phyloP scores from a whole-genome alignment of 805 yeast genomes.

The Trichomonascus vanleenenianus region DNA sequence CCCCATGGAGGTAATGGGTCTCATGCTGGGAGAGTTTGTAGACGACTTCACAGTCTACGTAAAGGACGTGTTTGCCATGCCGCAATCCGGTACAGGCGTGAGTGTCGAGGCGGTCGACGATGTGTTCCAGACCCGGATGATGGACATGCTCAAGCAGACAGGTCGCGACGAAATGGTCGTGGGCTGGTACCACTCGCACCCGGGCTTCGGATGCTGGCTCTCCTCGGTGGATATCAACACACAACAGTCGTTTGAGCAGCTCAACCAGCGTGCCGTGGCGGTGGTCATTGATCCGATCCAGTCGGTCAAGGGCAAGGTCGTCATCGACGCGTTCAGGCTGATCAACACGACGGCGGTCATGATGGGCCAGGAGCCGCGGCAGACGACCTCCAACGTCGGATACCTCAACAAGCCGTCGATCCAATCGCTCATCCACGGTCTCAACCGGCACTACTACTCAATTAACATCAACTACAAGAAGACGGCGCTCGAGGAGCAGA shows the following conservation, averaged over 20 bases:
- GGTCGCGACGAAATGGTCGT: constrained; percentile 99
- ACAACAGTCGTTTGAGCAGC: constrained; percentile 94
- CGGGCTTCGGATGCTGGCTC: constrained; percentile 99
- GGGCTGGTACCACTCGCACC: constrained; percentile 99
- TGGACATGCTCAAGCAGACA: constrained; percentile 98
- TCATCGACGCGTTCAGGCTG: constrained; percentile 94
- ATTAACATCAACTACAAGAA: constrained; percentile 90
- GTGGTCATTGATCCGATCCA: constrained; percentile 98
- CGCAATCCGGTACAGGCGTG: constrained; percentile 92
- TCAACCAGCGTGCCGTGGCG: constrained; percentile 93
- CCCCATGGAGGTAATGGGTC: constrained; percentile 90
- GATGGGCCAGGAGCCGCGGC: constrained; percentile 98
- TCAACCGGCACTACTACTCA: constrained; percentile 94
- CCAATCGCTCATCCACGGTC: constrained; percentile 93
- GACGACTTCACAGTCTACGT: constrained; percentile 97
- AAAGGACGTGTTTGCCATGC: constrained; percentile 98
- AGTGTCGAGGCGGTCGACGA: constrained; percentile 99
- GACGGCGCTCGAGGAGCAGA: constrained; percentile 84
- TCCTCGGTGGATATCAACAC: constrained; percentile 96
- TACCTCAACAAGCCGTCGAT: constrained; percentile 92
- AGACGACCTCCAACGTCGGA: constrained; percentile 92
- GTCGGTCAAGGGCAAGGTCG: constrained; percentile 97
- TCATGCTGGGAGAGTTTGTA: constrained; percentile 96
- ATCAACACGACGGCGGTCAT: constrained; percentile 80
- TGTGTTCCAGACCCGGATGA: constrained; percentile 97